These are phyloP conservation scores for Peniophora sp. DNA, from an alignment of 1,284 basidiomycete species.

Conservation along the genomic window DNA sequence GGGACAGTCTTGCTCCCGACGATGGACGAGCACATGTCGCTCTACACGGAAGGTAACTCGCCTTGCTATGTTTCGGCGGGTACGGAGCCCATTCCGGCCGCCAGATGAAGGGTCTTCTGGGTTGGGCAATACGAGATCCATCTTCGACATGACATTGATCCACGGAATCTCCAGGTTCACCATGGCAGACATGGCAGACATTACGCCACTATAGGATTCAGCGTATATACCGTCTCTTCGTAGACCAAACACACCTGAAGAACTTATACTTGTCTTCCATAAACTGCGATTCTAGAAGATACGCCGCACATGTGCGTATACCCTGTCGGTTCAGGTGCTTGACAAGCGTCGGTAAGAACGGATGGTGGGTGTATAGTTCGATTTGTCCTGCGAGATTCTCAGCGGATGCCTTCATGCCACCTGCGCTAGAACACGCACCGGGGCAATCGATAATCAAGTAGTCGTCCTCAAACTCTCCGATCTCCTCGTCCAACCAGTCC, in stretches of 20 bases:
- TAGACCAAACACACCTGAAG: constrained; percentile 58
- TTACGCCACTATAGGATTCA: constrained; percentile 65
- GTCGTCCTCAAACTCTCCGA: constrained; percentile 93
- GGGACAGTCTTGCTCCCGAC: not conserved
- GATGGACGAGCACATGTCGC: constrained; percentile 1
- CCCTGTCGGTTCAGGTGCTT: constrained; percentile 63
- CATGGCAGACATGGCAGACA: constrained; percentile 99
- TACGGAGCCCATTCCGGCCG: constrained; percentile 66
- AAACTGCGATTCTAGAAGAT: constrained; percentile 96
- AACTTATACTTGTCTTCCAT: constrained; percentile 99
- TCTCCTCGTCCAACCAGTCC: constrained; percentile 98
- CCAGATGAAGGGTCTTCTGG: constrained; percentile 49
- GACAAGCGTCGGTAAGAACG: constrained; percentile 87
- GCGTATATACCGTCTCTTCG: not conserved
- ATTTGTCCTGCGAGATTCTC: constrained; percentile 70
- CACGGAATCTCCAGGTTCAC: constrained; percentile 94
- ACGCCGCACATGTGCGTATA: constrained; percentile 76
- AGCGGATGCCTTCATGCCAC: no score
- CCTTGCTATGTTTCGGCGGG: constrained; percentile 73
- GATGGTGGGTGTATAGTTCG: constrained; percentile 97
- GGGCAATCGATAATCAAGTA: constrained; percentile 98
- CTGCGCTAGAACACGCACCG: constrained; percentile 50
- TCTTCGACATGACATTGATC: constrained; percentile 98
- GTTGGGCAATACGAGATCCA: constrained; percentile 84
- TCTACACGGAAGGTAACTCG: constrained; percentile 21